Percentiles rank a stretch among this genome's conserved stretches.
These are phyloP conservation scores for Sclerotinia sclerotiorum DNA, from an alignment of 2,329 filamentous ascomycete species.

Conservation along the genomic window DNA sequence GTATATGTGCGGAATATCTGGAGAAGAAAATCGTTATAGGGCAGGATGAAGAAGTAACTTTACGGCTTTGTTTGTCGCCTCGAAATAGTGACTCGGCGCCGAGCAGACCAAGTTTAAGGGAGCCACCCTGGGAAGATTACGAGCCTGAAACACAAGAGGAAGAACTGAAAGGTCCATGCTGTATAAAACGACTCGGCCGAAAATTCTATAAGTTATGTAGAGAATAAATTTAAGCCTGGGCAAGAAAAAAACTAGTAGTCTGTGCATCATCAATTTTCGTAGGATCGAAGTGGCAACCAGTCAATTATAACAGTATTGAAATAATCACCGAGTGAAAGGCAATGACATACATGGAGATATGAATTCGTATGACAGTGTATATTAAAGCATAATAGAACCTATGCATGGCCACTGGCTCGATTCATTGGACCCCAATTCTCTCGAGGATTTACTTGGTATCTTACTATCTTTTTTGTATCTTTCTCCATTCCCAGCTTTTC, in stretches of 20 bases:
- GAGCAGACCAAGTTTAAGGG: not conserved
- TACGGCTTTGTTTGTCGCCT: not conserved
- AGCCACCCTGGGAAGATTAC: constrained; percentile 12
- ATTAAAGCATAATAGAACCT: not conserved
- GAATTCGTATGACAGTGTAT: constrained; percentile 1
- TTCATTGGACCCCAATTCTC: constrained; percentile 84
- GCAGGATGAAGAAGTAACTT: constrained; percentile 2
- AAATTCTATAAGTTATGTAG: not conserved
- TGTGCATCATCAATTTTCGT: not conserved
- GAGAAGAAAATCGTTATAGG: constrained; percentile 16
- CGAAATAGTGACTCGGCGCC: not conserved
- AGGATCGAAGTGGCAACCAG: not conserved
- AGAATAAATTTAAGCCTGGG: not conserved
- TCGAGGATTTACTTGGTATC: constrained; percentile 87
- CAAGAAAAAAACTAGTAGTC: not conserved
- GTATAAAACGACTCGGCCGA: constrained; percentile 2
- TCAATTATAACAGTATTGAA: not conserved
- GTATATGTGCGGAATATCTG: constrained; percentile 12
- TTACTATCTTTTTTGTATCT: constrained; percentile 66
- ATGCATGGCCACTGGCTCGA: constrained; percentile 35
- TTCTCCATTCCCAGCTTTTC: constrained; percentile 71
- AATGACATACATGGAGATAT: not conserved
- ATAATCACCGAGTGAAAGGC: constrained; percentile 5
- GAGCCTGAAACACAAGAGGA: constrained; percentile 1
- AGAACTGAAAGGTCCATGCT: constrained; percentile 11